A percentile compares a stretch with the other conserved stretches of the same genome.
These are phyloP conservation scores for Quercus variabilis DNA, from an alignment of 306 rosid genomes.

Conservation along the genomic window DNA sequence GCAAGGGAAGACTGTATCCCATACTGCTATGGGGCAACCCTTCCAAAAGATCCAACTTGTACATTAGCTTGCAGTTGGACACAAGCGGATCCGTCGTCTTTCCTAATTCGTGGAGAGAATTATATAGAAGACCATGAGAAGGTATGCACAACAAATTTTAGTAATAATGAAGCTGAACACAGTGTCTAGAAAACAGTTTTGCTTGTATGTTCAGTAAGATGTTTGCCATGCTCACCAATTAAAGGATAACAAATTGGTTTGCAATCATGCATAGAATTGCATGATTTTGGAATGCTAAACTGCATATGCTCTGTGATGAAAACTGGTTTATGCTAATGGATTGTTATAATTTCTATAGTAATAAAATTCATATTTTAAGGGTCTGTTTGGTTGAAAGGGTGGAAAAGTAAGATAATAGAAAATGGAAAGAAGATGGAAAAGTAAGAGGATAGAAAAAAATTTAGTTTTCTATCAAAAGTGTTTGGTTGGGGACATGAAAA, in stretches of 20 bases:
- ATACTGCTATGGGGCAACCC: constrained; percentile 62
- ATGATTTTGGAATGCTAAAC: background rate
- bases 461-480: too few relatives aligned
- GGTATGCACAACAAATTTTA: constrained; percentile 32
- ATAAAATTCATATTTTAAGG: too few relatives aligned
- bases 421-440: too few relatives aligned
- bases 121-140: constrained; percentile 60
- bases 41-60: constrained; percentile 57
- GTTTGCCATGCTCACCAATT: background rate
- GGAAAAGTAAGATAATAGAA: too few relatives aligned
- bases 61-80: constrained; percentile 65
- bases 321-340: background rate
- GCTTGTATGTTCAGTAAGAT: background rate
- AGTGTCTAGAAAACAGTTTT: background rate
- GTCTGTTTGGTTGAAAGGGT: too few relatives aligned
- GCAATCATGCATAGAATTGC: background rate
- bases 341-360: background rate
- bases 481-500: too few relatives aligned
- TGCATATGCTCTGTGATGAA: background rate
- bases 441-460: too few relatives aligned
- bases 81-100: constrained; percentile 69
- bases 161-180: background rate
- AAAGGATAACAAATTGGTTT: background rate
- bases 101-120: constrained; percentile 69
- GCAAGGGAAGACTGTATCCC: constrained; percentile 41